Conservation (phyloP, 306 rosid genomes). For the Mimosa bimucronata region DNA sequence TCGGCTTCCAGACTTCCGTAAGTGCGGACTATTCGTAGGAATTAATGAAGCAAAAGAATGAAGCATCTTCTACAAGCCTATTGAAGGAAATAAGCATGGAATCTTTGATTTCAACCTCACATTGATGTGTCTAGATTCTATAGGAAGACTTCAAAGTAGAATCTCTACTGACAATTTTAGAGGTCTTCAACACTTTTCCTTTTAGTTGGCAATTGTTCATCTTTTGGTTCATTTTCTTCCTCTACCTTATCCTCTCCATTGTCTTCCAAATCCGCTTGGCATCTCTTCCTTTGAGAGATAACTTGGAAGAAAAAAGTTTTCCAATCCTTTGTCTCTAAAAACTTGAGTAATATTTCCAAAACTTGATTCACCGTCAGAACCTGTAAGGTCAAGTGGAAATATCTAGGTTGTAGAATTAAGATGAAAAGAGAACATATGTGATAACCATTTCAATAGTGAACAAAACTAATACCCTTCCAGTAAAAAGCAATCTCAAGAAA, state of each 20-base stretch:
- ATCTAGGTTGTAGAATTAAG: neutral
- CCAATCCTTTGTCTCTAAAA: too few species aligned
- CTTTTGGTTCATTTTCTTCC: constrained; percentile 44
- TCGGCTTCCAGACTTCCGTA: constrained; percentile 96
- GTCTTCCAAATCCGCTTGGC: constrained; percentile 53
- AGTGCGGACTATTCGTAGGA: constrained; percentile 84
- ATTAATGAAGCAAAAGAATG: neutral
- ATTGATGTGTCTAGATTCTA: neutral
- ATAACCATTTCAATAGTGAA: too few species aligned
- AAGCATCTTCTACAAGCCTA: neutral
- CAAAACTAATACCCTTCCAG: neutral
- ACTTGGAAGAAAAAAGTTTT: constrained; percentile 75
- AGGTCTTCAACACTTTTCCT: constrained; percentile 42
- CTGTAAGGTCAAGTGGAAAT: constrained; percentile 51
- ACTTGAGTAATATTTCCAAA: constrained; percentile 60
- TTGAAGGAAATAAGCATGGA: neutral
- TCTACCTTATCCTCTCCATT: constrained; percentile 39
- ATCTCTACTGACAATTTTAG: constrained; percentile 7
- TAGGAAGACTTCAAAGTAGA: neutral
- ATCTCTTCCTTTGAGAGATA: constrained; percentile 84
- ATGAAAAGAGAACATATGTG: constrained; percentile 11
- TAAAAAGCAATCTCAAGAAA: constrained; percentile 5
- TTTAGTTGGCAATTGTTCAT: constrained; percentile 32
- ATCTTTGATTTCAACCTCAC: neutral
- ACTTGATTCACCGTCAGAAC: constrained; percentile 97